Percentiles rank a stretch among this genome's conserved stretches.
These are phyloP conservation scores for Debaryomycetaceae sp. DNA, from an alignment of 1,139 yeast genomes.

Conservation along the genomic window DNA sequence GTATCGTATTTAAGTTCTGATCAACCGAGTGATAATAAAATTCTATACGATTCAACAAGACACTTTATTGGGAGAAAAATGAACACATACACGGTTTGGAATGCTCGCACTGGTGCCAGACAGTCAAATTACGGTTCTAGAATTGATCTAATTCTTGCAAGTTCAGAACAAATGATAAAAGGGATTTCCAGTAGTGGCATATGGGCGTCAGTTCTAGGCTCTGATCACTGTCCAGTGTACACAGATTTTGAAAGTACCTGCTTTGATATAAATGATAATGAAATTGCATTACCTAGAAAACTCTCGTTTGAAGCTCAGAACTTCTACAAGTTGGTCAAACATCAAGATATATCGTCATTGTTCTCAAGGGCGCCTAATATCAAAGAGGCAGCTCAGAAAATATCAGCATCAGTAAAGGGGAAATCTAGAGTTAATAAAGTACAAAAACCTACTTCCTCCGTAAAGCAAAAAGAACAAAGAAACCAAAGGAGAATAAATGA, in stretches of 20 bases:
- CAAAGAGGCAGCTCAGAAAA: not conserved
- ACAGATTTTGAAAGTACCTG: constrained; percentile 50
- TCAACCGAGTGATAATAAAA: constrained; percentile 13
- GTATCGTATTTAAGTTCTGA: constrained; percentile 13
- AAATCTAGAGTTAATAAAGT: not conserved
- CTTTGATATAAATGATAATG: not conserved
- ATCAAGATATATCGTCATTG: constrained; percentile 52
- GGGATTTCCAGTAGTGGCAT: constrained; percentile 53
- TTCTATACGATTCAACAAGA: constrained; percentile 67
- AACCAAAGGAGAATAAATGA: constrained; percentile 14
- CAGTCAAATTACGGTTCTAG: constrained; percentile 86
- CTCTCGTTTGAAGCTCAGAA: constrained; percentile 57
- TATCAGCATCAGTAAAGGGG: not conserved
- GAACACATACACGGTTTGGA: constrained; percentile 91
- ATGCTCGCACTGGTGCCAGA: constrained; percentile 71
- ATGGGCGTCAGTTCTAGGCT: constrained; percentile 70
- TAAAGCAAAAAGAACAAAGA: constrained; percentile 12
- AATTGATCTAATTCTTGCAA: constrained; percentile 68
- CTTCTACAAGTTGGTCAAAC: constrained; percentile 46
- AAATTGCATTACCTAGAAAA: constrained; percentile 6
- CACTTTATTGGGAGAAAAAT: constrained; percentile 51
- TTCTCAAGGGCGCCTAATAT: constrained; percentile 24
- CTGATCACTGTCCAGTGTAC: constrained; percentile 92
- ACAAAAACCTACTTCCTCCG: constrained; percentile 5
- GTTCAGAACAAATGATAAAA: constrained; percentile 31